phyloP scores from a whole-genome alignment of 176 grass and related monocot genomes.

The Bonia amplexicaulis region DNA sequence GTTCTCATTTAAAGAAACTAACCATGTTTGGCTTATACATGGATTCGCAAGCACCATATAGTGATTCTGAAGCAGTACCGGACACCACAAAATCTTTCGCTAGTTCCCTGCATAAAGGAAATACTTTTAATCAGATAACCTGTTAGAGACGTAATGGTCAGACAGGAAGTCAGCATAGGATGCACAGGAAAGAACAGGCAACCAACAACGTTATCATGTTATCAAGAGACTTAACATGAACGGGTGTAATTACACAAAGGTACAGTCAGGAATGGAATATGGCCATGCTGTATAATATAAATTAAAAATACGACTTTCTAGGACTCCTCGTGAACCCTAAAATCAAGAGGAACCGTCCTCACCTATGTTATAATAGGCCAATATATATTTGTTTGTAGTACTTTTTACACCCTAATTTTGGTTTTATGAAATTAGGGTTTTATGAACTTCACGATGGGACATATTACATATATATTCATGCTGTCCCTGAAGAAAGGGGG shows the following conservation, averaged over 20 bases:
- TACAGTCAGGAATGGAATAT: background rate
- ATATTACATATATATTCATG: background rate
- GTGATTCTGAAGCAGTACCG: constrained; percentile 77
- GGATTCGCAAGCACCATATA: constrained; percentile 93
- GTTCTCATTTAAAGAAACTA: constrained; percentile 20
- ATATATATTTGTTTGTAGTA: background rate
- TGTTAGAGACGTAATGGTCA: background rate
- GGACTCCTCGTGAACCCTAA: background rate
- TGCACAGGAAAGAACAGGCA: background rate
- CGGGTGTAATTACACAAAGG: background rate
- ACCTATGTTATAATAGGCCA: background rate
- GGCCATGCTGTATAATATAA: background rate
- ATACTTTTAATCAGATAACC: background rate
- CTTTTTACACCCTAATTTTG: background rate
- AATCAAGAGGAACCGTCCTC: background rate
- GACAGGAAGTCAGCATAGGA: background rate
- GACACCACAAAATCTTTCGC: constrained; percentile 98
- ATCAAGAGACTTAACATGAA: background rate
- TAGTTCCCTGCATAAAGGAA: constrained; percentile 64
- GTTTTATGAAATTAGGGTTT: background rate
- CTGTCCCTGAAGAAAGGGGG: background rate
- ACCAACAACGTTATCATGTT: background rate
- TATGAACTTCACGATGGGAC: background rate
- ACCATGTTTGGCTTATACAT: constrained; percentile 99
- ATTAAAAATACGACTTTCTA: constrained; percentile 6